A percentile compares a stretch with the other conserved stretches of the same genome.
Conservation (phyloP, 1,284 basidiomycete species). For the Meripilus lineatus region DNA sequence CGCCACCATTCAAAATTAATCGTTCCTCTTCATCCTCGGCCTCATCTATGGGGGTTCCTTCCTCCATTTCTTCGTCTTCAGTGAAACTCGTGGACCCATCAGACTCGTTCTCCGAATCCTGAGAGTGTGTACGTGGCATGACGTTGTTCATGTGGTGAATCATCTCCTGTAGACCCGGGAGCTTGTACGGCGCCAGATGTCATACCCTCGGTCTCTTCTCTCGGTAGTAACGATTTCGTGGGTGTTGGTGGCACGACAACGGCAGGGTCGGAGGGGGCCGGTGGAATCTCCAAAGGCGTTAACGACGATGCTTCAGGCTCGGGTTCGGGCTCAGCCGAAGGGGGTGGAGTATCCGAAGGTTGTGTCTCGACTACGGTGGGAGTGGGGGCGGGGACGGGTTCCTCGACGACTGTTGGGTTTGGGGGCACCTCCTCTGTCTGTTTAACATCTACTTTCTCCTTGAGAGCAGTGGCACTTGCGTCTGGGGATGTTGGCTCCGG, state of each 20-base stretch:
- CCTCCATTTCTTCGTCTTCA: slow-evolving; percentile 47
- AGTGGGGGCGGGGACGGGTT: slow-evolving; percentile 11
- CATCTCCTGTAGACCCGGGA: slow-evolving; percentile 58
- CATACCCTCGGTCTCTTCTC: slow-evolving; percentile 58
- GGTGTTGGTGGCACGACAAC: slow-evolving; percentile 53
- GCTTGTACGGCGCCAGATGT: slow-evolving; percentile 67
- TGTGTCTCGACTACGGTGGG: slow-evolving; percentile 6
- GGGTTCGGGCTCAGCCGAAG: slow-evolving; percentile 15
- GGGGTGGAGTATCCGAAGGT: slow-evolving; percentile 15
- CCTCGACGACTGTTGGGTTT: slow-evolving; percentile 14
- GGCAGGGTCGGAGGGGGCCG: slow-evolving; percentile 23
- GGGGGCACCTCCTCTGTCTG: slow-evolving; percentile 24
- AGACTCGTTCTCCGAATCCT: slow-evolving; percentile 36
- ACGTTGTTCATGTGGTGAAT: slow-evolving; percentile 23
- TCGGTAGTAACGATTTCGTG: slow-evolving; percentile 34
- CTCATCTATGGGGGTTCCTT: slow-evolving; percentile 37
- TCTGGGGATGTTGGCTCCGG: slow-evolving; percentile 7
- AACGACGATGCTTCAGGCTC: slow-evolving; percentile 14
- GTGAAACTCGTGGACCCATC: slow-evolving; percentile 38
- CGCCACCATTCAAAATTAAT: slow-evolving; percentile 76
- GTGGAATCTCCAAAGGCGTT: slow-evolving; percentile 16
- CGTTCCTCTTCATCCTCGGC: slow-evolving; percentile 76
- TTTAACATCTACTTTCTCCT: slow-evolving; percentile 28
- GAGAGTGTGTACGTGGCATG: slow-evolving; percentile 29
- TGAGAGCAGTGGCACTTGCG: slow-evolving; percentile 17